These are phyloP conservation scores for Penicillium goetzii DNA, from an alignment of 495 filamentous ascomycete genomes.

Conservation along the genomic window DNA sequence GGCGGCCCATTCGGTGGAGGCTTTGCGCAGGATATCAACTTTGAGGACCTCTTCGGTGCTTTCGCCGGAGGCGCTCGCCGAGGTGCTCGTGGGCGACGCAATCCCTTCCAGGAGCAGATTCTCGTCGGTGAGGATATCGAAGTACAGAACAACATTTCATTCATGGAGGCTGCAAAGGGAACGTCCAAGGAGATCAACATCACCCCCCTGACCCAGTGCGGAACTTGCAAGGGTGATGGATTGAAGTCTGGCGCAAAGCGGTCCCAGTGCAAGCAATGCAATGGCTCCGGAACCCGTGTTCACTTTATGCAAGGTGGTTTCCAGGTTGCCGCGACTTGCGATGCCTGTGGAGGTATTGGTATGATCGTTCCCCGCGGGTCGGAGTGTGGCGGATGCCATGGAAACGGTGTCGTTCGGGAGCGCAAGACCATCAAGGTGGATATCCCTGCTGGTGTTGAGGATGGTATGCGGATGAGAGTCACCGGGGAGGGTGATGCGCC, in stretches of 20 bases:
- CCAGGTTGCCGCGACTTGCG: slow-evolving; percentile 91
- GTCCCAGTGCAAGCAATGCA: slow-evolving; percentile 75
- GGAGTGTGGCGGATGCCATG: slow-evolving; percentile 77
- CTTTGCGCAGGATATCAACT: slow-evolving; percentile 82
- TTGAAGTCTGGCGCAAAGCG: slow-evolving; percentile 78
- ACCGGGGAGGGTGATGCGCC: slow-evolving; percentile 85
- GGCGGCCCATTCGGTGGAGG: slow-evolving; percentile 60
- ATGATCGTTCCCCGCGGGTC: slow-evolving; percentile 70
- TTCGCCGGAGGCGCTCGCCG: slow-evolving; percentile 71
- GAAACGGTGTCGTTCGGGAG: slow-evolving; percentile 78
- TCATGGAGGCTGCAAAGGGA: slow-evolving; percentile 95
- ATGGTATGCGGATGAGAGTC: slow-evolving; percentile 88
- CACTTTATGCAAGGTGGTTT: slow-evolving; percentile 91
- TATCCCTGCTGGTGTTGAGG: slow-evolving; percentile 92
- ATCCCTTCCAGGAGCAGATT: slow-evolving; percentile 74
- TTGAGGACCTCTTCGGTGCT: slow-evolving; percentile 92
- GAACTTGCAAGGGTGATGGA: slow-evolving; percentile 79
- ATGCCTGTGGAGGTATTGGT: slow-evolving; percentile 76
- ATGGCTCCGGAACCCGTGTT: slow-evolving; percentile 82
- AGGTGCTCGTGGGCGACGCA: slow-evolving; percentile 55
- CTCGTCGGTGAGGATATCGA: slow-evolving; percentile 91
- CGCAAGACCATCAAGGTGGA: slow-evolving; percentile 80
- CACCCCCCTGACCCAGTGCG: slow-evolving; percentile 74
- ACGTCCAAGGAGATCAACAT: slow-evolving; percentile 76
- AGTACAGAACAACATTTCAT: slow-evolving; percentile 86